A percentile compares a stretch with the other conserved stretches of the same genome.
These are phyloP conservation scores for Spiraea crenata DNA, from an alignment of 331 rosid species.

Conservation along the genomic window DNA sequence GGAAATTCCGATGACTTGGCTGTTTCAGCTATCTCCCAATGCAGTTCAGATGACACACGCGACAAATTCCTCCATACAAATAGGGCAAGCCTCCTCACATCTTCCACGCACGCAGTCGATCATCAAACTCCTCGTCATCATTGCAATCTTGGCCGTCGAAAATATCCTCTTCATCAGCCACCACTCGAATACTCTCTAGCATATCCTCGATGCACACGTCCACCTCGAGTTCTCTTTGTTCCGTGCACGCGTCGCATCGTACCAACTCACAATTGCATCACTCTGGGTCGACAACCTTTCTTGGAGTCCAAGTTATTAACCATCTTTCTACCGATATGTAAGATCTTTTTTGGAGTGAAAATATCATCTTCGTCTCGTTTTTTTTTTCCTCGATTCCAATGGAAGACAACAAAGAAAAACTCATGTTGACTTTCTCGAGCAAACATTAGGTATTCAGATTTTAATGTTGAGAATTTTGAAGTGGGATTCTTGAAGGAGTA, in stretches of 20 bases:
- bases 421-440: no score
- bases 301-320: background rate
- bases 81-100: background rate
- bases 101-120: background rate
- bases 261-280: conserved; percentile 1
- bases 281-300: background rate
- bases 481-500: no score
- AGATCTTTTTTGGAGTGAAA: no score
- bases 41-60: background rate
- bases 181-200: background rate
- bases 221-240: background rate
- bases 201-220: background rate
- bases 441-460: no score
- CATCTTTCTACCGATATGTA: background rate
- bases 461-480: no score
- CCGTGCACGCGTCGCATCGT: background rate
- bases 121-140: background rate
- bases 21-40: background rate
- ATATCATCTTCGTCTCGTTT: background rate
- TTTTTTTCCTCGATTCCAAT: no score
- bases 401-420: no score
- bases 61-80: conserved; percentile 1
- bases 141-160: background rate
- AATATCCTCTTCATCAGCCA: background rate
- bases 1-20: background rate